Conservation (phyloP, 345 rosid species). For the Theobroma cacao region DNA sequence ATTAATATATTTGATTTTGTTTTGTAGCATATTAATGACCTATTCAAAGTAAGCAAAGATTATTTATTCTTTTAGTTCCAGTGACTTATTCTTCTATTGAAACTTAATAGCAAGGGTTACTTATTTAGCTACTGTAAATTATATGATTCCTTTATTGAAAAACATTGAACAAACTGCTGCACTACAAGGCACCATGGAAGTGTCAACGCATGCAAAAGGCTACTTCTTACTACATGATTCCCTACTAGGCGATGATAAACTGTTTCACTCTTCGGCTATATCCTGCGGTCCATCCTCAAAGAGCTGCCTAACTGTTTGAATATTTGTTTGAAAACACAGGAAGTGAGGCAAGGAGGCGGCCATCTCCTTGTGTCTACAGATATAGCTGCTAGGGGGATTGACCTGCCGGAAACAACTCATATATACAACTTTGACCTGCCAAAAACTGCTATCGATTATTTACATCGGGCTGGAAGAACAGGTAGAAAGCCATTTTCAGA, state of each 20-base stretch:
- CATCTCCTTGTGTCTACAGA: slow-evolving; percentile 89
- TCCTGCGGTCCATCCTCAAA: not conserved
- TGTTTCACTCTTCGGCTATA: not conserved
- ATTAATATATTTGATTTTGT: not conserved
- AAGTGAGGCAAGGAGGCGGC: slow-evolving; percentile 71
- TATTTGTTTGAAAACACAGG: slow-evolving; percentile 36
- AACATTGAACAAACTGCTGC: not conserved
- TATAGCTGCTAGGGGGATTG: slow-evolving; percentile 91
- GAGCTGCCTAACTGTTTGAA: not conserved
- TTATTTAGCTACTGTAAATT: not conserved
- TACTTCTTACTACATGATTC: not conserved
- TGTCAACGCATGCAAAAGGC: not conserved
- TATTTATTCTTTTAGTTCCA: not conserved
- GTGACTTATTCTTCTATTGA: not conserved
- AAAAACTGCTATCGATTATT: slow-evolving; percentile 71
- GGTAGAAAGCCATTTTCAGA: slow-evolving; percentile 93
- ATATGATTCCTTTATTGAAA: not conserved
- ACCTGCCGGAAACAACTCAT: slow-evolving; percentile 86
- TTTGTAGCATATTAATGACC: not conserved
- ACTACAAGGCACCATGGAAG: not conserved
- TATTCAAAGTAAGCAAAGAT: not conserved
- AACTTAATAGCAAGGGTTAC: not conserved
- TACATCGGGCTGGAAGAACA: slow-evolving; percentile 92
- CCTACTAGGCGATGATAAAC: not conserved
- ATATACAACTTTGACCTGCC: slow-evolving; percentile 92